Evolutionary conservation across 208 protist species (phyloP), one percentile per base, ranked within the genome.

Genomic region (Acanthamoeba quina): DNA sequence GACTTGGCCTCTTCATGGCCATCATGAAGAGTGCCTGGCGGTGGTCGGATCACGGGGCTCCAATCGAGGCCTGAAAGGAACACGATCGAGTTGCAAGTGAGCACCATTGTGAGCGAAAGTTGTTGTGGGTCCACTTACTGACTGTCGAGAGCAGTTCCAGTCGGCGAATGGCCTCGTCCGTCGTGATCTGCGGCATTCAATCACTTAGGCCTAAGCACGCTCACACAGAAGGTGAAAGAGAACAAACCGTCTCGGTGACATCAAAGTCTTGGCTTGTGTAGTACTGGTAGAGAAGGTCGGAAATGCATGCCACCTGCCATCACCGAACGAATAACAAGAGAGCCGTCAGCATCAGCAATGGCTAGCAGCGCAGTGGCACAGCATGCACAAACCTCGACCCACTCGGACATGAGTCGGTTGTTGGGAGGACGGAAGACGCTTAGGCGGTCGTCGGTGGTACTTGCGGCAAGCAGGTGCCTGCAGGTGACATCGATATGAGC

Each of bases 61-160:
- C 78, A 86, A 49, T 86, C 78, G 21, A 86, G 78, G 29, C 78
- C 78, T 86, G 56, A 31, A 56, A 15, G 74, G 15, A 66, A 66
- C 58, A n/a, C n/a, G n/a, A n/a, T n/a, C n/a, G n/a, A n/a, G n/a
- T n/a, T n/a, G n/a, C n/a, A n/a, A n/a, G n/a, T n/a, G n/a, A n/a
- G n/a, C n/a, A n/a, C n/a, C n/a, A n/a, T n/a, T n/a, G n/a, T n/a
- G n/a, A 72, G 64, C 29, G 52, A 17, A 56, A 17, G 15, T 1
- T 56, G 52, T 19, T 17, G 15, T 19, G 52, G 13, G 52, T 56
- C 10, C 15, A 56, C 78, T 19, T 62, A 86, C 78, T 86, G 49
- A 86, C 10, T 9, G 78, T 86, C 21, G 78, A 86, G 24, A 86
- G 78, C 6, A 86, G 78, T 26, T 86, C 78, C 26, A 86, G 10